Percentiles rank a stretch among this genome's conserved stretches.
These are phyloP conservation scores for Spongispora temasekensis DNA, from an alignment of 1,284 basidiomycete species.

Conservation along the genomic window DNA sequence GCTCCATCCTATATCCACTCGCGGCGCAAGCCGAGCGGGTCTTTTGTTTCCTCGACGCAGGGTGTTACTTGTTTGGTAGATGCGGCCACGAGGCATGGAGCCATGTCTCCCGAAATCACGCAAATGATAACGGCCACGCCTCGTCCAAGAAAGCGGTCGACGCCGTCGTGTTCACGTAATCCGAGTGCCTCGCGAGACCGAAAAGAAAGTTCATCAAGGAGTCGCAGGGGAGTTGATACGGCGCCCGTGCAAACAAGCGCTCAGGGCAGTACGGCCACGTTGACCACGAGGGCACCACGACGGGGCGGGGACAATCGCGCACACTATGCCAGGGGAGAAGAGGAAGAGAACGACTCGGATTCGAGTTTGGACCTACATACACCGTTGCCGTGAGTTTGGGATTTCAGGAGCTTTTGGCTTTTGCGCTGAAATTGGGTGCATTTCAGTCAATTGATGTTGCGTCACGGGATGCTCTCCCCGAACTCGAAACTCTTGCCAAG, in stretches of 20 bases:
- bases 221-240: conserved; percentile 8
- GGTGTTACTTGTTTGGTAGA: conserved; percentile 12
- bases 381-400: conserved; percentile 65
- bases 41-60: conserved; percentile 14
- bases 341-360: conserved; percentile 46
- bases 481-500: conserved; percentile 64
- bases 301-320: conserved; percentile 4
- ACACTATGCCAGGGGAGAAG: conserved; percentile 10
- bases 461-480: conserved; percentile 73
- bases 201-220: conserved; percentile 12
- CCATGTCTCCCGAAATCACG: conserved; percentile 33
- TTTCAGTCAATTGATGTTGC: conserved; percentile 67
- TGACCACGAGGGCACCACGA: not conserved
- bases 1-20: conserved; percentile 22
- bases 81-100: conserved; percentile 10
- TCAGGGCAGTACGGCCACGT: not conserved
- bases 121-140: conserved; percentile 35
- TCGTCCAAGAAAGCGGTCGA: conserved; percentile 29
- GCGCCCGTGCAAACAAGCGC: conserved; percentile 14
- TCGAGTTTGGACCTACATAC: conserved; percentile 78
- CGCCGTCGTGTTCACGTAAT: conserved; percentile 24
- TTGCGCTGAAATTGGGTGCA: not conserved
- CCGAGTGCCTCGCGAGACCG: conserved; percentile 15
- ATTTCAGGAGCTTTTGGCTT: not conserved
- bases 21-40: conserved; percentile 25